These are phyloP conservation scores for Aspergillus candidus DNA, from an alignment of 2,329 filamentous ascomycete genomes.

Conservation along the genomic window DNA sequence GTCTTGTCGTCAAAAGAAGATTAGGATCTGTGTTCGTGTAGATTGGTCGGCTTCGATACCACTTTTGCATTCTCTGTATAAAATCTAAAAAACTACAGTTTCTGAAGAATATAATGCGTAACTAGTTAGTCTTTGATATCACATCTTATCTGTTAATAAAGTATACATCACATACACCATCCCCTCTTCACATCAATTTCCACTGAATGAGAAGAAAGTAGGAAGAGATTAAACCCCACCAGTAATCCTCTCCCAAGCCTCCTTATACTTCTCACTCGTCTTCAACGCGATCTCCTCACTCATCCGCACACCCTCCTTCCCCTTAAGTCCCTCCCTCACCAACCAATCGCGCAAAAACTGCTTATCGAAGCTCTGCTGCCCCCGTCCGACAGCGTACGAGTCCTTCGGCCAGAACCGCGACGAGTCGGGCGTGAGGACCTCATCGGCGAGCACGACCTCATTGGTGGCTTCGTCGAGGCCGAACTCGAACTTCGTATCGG, in stretches of 20 bases:
- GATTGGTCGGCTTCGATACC: slow-evolving; percentile 4
- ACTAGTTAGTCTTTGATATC: too few relatives aligned
- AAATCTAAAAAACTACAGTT: slow-evolving; percentile 12
- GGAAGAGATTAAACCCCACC: slow-evolving; percentile 42
- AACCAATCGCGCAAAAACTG: slow-evolving; percentile 80
- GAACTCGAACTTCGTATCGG: slow-evolving; percentile 74
- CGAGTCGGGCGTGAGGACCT: slow-evolving; percentile 77
- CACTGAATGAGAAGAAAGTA: too few relatives aligned
- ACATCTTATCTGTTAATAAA: too few relatives aligned
- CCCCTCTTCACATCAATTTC: too few relatives aligned
- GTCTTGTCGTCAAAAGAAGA: too few relatives aligned
- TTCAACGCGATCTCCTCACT: slow-evolving; percentile 63
- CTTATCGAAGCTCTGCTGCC: slow-evolving; percentile 86
- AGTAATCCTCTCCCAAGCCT: slow-evolving; percentile 67
- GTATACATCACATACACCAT: too few relatives aligned
- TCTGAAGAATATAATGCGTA: neutral
- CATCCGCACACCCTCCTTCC: slow-evolving; percentile 66
- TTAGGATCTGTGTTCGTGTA: neutral
- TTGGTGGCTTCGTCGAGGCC: slow-evolving; percentile 59
- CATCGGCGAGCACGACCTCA: slow-evolving; percentile 70
- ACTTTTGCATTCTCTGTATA: neutral
- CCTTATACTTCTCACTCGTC: slow-evolving; percentile 67
- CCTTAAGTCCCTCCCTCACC: slow-evolving; percentile 64
- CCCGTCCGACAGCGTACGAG: slow-evolving; percentile 63
- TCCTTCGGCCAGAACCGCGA: slow-evolving; percentile 81